phyloP scores from a whole-genome alignment of 2,329 filamentous ascomycete species.

The Rugonectria rugulosa region DNA sequence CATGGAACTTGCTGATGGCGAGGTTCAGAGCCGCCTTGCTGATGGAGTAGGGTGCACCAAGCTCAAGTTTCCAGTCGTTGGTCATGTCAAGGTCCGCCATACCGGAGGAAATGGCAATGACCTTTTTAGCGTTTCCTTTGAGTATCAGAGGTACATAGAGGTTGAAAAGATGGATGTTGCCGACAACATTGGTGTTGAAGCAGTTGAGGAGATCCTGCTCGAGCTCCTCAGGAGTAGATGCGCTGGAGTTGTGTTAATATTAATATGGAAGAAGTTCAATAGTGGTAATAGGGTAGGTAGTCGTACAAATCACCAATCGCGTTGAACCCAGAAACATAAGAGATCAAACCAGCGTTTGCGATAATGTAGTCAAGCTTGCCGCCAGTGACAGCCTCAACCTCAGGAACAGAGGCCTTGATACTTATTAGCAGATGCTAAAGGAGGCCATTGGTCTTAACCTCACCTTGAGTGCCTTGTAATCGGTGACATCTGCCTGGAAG shows the following conservation, averaged over 20 bases:
- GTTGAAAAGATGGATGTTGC: conserved; percentile 60
- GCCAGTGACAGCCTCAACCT: conserved; percentile 38
- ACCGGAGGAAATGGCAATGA: conserved; percentile 59
- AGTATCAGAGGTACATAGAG: conserved; percentile 60
- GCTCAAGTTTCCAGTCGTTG: conserved; percentile 45
- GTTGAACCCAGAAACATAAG: conserved; percentile 34
- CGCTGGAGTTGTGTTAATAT: not conserved
- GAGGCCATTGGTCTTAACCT: no score
- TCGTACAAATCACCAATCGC: conserved; percentile 20
- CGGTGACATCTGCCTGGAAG: conserved; percentile 20
- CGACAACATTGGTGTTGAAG: conserved; percentile 59
- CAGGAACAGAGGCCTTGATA: conserved; percentile 35
- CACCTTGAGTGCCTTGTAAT: conserved; percentile 15
- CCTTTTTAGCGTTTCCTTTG: conserved; percentile 60
- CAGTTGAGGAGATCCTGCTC: conserved; percentile 20
- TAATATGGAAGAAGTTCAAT: conserved; percentile 5
- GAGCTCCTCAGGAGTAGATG: conserved; percentile 13
- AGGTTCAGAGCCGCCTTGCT: conserved; percentile 62
- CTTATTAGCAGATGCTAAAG: no score
- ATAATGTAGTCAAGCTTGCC: conserved; percentile 60
- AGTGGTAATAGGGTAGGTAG: no score
- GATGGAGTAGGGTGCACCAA: conserved; percentile 51
- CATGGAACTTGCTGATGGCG: conserved; percentile 60
- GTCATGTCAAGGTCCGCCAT: conserved; percentile 55
- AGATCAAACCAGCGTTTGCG: conserved; percentile 54